Evolutionary conservation across 352 stramenopile species (phyloP).

Genomic region (Phytophthora europaea): DNA sequence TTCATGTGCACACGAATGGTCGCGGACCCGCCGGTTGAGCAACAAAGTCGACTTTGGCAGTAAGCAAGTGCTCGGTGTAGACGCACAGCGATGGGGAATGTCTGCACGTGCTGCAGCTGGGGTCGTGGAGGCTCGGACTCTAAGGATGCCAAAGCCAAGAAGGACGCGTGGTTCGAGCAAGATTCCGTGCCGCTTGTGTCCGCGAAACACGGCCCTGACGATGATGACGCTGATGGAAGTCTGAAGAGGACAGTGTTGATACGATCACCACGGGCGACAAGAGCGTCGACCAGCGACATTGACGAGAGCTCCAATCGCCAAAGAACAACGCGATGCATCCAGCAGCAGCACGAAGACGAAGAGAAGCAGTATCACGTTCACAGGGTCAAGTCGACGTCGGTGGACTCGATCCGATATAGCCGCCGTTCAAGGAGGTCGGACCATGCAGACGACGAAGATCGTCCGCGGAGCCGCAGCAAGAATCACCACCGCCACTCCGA

Average conservation of each 20-base stretch:
- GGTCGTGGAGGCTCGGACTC: conserved; percentile 10
- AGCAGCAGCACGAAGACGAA: conserved; percentile 22
- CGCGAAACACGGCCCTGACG: conserved; percentile 48
- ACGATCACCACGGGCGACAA: conserved; percentile 45
- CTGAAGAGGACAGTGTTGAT: conserved; percentile 71
- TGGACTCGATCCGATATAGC: conserved; percentile 21
- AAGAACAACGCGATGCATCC: conserved; percentile 10
- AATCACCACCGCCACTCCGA: conserved; percentile 24
- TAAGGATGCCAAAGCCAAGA: conserved; percentile 19
- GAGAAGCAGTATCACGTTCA: conserved; percentile 21
- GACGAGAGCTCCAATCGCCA: conserved; percentile 3
- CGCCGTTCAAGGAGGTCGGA: conserved; percentile 21
- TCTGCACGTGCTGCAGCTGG: conserved; percentile 42
- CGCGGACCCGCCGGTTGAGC: conserved; percentile 24
- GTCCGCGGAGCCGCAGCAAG: conserved; percentile 18
- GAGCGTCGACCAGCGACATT: conserved; percentile 11
- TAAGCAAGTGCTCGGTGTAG: not conserved
- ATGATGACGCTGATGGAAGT: conserved; percentile 42
- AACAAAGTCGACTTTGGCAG: not conserved
- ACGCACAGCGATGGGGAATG: conserved; percentile 33
- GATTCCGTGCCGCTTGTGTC: conserved; percentile 70
- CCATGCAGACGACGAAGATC: conserved; percentile 15
- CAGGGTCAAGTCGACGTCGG: conserved; percentile 21
- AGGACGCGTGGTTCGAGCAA: conserved; percentile 71
- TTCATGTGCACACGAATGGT: conserved; percentile 29